Conservation (phyloP, 306 rosid species). For the Quercus rubra region DNA sequence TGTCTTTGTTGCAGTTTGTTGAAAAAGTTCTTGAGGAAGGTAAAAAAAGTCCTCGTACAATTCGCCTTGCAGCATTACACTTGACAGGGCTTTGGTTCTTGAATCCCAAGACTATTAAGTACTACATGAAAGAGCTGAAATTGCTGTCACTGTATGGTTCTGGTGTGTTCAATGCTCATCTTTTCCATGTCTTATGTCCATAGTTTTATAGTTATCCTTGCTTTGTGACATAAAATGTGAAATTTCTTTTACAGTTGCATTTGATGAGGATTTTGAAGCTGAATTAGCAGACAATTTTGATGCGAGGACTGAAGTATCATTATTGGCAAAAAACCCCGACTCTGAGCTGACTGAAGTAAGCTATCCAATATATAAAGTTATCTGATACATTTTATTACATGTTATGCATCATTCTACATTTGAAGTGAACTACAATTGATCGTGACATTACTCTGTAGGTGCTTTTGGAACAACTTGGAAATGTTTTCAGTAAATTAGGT, state of each 20-base stretch:
- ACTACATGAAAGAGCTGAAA: slow-evolving; percentile 79
- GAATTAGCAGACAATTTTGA: slow-evolving; percentile 80
- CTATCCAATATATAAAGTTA: slow-evolving; percentile 15
- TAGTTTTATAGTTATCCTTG: slow-evolving; percentile 11
- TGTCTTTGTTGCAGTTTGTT: slow-evolving; percentile 52
- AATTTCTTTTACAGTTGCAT: slow-evolving; percentile 66
- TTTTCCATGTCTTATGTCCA: slow-evolving; percentile 4
- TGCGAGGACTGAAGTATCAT: slow-evolving; percentile 69
- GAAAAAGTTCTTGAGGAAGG: slow-evolving; percentile 87
- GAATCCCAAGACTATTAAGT: slow-evolving; percentile 74
- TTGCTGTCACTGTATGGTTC: slow-evolving; percentile 86
- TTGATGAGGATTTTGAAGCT: slow-evolving; percentile 97
- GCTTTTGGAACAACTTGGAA: not conserved
- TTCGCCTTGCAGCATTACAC: slow-evolving; percentile 96
- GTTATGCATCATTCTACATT: not conserved
- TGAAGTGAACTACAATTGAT: too few species aligned
- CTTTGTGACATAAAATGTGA: slow-evolving; percentile 1
- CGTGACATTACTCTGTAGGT: not conserved
- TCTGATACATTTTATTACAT: not conserved
- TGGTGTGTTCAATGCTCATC: slow-evolving; percentile 38
- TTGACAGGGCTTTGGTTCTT: slow-evolving; percentile 80
- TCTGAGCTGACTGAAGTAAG: slow-evolving; percentile 81
- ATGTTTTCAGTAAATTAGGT: not conserved
- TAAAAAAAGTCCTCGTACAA: slow-evolving; percentile 91
- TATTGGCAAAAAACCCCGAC: slow-evolving; percentile 71